Base-by-base conservation (phyloP, 177 flowering plant genomes). In the Vitis hybrid region DNA sequence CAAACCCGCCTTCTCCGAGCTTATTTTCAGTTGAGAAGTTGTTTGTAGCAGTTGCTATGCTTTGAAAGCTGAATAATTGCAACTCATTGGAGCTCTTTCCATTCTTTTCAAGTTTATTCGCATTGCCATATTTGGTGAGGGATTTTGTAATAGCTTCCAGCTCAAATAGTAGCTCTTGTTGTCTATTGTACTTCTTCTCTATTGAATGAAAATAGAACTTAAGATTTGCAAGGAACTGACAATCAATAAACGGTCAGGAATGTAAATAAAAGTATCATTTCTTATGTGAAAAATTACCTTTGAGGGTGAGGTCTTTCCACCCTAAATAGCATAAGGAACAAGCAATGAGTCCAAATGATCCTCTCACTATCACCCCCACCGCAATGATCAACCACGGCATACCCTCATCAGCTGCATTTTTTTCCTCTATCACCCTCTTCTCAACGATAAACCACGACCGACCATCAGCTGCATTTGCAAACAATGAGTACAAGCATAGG, bases 1-100 rank as follows among this genome's bases (percentile, higher is more conserved):
- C 81, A 46, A 68, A 74, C 0, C 81, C 81, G 49, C 78, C 81
- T 58, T 68, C 19, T 56, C 81, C 81, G 1, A 75, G 81, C 78
- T 71, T 70, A 52, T 72, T 75, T 69, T 52, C 55, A 15, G 55
- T 1, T 30, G 76, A 63, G 27, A 75, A 79, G 50, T 69, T 57
- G 27, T 66, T 56, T 15, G 81, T 72, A 4, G 79, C 74, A 63
- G 66, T 5, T 27, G 58, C 32, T 30, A 79, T 66, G 18, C n/a
- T 66, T 48, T 55, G 49, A 54, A 72, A 72, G 40, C 64, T 66
- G 65, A 78, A 78, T 4, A 69, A 11, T 32, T 64, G 48, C 76
- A 72, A 24, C 46, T 72, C 70, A 11, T 24, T 16, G 52, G 58
- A 40, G 40, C n/a, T 54, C 52, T 68, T 58, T 56, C 60, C 64